Conservation (phyloP, 768 basidiomycete genomes). For the Exsudoporus frostii region DNA sequence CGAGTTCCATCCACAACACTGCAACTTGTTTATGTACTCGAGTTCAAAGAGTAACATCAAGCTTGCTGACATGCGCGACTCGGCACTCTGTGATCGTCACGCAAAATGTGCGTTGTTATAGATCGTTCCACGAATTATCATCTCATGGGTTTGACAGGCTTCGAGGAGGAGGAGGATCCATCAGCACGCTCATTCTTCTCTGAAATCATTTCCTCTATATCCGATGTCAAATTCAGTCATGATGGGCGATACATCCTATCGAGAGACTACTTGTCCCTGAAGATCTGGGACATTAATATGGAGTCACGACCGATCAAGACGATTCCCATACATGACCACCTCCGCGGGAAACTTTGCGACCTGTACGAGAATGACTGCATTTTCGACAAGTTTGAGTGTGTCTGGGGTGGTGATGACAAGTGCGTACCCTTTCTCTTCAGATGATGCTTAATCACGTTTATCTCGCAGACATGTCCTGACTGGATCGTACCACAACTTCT, state of each 20-base stretch:
- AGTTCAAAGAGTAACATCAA: slow-evolving; percentile 99
- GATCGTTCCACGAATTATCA: not conserved
- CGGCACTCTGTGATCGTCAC: slow-evolving; percentile 92
- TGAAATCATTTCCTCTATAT: slow-evolving; percentile 99
- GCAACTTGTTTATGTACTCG: slow-evolving; percentile 99
- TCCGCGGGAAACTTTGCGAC: slow-evolving; percentile 96
- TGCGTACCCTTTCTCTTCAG: slow-evolving; percentile 43
- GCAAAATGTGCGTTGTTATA: slow-evolving; percentile 76
- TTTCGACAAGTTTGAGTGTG: slow-evolving; percentile 99
- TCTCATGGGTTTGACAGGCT: slow-evolving; percentile 54
- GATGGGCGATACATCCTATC: slow-evolving; percentile 97
- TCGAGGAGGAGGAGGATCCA: slow-evolving; percentile 98
- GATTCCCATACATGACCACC: slow-evolving; percentile 97
- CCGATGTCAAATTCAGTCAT: slow-evolving; percentile 98
- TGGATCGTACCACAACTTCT: slow-evolving; percentile 99
- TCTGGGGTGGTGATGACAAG: slow-evolving; percentile 96
- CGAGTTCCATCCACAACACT: slow-evolving; percentile 96
- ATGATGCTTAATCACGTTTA: slow-evolving; percentile 1
- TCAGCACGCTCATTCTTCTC: slow-evolving; percentile 98
- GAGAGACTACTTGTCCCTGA: slow-evolving; percentile 94
- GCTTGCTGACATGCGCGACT: slow-evolving; percentile 98
- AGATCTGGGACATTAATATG: slow-evolving; percentile 99
- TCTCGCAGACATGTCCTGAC: slow-evolving; percentile 83
- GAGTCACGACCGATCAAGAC: slow-evolving; percentile 95
- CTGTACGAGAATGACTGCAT: slow-evolving; percentile 99